Base-by-base conservation (phyloP, 345 rosid genomes). In the Pugionium dolabratum region DNA sequence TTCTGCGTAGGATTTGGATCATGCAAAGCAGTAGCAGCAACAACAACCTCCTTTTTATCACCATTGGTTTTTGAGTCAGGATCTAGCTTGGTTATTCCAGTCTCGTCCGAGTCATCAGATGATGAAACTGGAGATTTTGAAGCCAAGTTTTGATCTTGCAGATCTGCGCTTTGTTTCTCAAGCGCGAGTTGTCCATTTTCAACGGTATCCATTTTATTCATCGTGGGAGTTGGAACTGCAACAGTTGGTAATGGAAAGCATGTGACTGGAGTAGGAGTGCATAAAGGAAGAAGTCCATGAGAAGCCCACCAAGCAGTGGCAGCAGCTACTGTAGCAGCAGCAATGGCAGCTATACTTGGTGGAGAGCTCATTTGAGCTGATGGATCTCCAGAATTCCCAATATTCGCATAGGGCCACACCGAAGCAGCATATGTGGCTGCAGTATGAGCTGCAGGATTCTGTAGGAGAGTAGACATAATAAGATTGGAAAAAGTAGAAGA, bases 251-350 rank as follows among this genome's bases (percentile, higher is more conserved):
- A 54, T 5, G 89, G 84, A 60, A 81, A 66, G 61, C 89, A 85
- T 41, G 81, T 48, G 63, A 84, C 52, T 66, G 96, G 87, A 76
- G 97, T 63, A 79, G 94, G 86, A 73, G 96, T 76, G 78, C 97
- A 90, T 39, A 86, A 58, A 55, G 94, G 97, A 72, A 90, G 85
- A 65, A 93, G 73, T 62, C 98, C 98, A 64, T 93, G 94, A 53
- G 98, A 91, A 47, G 94, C 90, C 98, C 98, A 90, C 98, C 98
- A 93, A 25, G 98, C 96, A 69, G 90, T 81, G 72, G 98, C 98
- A 71, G 97, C 98, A 46, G 97, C 96, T 9, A 93, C 90, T 32
- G 96, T 93, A 64, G 97, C 89, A 71, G 91, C 94, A 39, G 85
- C 89, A 47, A 92, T 76, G 34, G 90, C 90, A 52, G 90, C 82